phyloP scores from a whole-genome alignment of 1,284 basidiomycete species.

The Boletus semigastroideus region DNA sequence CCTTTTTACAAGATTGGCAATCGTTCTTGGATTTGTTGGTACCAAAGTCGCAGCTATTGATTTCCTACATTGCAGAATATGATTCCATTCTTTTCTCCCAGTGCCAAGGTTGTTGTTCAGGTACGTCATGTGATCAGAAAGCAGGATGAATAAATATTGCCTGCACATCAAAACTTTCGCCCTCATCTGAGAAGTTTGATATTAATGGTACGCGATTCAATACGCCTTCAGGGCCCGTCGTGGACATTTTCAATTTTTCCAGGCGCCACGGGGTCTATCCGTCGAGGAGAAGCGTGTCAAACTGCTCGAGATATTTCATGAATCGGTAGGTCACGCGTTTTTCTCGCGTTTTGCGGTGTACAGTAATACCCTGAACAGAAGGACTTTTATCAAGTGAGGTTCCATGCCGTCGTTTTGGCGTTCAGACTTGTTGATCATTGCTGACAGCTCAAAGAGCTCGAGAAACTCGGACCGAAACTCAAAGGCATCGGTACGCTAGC shows the following conservation, averaged over 20 bases:
- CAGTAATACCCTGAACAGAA: conserved; percentile 49
- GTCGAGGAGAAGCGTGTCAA: conserved; percentile 79
- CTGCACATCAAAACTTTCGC: neutral
- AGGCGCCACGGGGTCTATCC: conserved; percentile 79
- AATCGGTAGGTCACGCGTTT: conserved; percentile 55
- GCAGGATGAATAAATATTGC: neutral
- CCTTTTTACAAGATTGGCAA: conserved; percentile 8
- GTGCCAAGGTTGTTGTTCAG: too few species aligned
- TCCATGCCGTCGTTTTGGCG: neutral
- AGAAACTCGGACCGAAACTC: conserved; percentile 80
- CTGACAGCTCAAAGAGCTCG: conserved; percentile 78
- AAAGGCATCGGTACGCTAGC: conserved; percentile 75
- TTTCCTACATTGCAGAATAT: conserved; percentile 30
- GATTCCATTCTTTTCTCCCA: conserved; percentile 17
- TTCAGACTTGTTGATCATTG: neutral
- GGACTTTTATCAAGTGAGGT: conserved; percentile 74
- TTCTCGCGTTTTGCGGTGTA: neutral
- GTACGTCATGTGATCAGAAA: conserved; percentile 27
- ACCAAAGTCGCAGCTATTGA: conserved; percentile 17
- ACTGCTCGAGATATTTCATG: conserved; percentile 86
- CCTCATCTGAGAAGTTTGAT: neutral
- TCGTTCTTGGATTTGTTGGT: conserved; percentile 29
- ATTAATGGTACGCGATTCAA: conserved; percentile 24
- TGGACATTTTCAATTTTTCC: conserved; percentile 5
- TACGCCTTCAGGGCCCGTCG: neutral